Percentiles rank a stretch among this genome's conserved stretches.
Conservation (phyloP, 2,329 filamentous ascomycete genomes). For the Ophiostoma perfectum region DNA sequence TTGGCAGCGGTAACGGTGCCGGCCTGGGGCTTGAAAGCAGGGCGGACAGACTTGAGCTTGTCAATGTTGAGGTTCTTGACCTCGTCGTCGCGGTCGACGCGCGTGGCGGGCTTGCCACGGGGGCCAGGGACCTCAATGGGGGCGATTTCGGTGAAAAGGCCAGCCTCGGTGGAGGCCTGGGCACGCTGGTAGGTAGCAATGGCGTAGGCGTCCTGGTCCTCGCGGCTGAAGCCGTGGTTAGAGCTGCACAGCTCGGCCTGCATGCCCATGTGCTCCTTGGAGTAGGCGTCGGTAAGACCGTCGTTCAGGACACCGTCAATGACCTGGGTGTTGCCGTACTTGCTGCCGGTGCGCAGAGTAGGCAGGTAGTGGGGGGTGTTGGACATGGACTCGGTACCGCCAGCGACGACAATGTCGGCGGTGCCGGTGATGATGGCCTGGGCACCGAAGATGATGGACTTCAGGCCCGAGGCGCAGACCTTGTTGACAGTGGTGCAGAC, state of each 20-base stretch:
- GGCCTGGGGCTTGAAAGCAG: conserved; percentile 69
- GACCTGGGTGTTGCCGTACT: conserved; percentile 86
- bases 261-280: conserved; percentile 93
- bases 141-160: conserved; percentile 82
- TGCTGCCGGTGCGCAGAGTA: conserved; percentile 76
- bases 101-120: conserved; percentile 80
- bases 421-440: conserved; percentile 98
- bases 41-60: conserved; percentile 79
- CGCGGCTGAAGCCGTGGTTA: conserved; percentile 74
- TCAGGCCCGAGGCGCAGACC: conserved; percentile 92
- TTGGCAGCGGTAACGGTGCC: conserved; percentile 95
- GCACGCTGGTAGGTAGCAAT: conserved; percentile 94
- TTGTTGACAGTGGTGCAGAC: conserved; percentile 96
- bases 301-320: conserved; percentile 92
- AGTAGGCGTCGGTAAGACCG: conserved; percentile 87
- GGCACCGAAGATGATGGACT: conserved; percentile 88
- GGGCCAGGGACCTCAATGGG: conserved; percentile 83
- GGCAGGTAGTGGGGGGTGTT: conserved; percentile 95
- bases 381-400: conserved; percentile 97
- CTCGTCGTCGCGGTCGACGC: conserved; percentile 84
- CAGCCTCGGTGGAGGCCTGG: conserved; percentile 74
- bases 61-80: conserved; percentile 87
- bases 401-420: conserved; percentile 86
- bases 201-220: conserved; percentile 91
- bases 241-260: conserved; percentile 84